Percentiles rank a stretch among this genome's conserved stretches.
These are phyloP conservation scores for Erucastrum elatum DNA, from an alignment of 345 rosid genomes.

Conservation along the genomic window DNA sequence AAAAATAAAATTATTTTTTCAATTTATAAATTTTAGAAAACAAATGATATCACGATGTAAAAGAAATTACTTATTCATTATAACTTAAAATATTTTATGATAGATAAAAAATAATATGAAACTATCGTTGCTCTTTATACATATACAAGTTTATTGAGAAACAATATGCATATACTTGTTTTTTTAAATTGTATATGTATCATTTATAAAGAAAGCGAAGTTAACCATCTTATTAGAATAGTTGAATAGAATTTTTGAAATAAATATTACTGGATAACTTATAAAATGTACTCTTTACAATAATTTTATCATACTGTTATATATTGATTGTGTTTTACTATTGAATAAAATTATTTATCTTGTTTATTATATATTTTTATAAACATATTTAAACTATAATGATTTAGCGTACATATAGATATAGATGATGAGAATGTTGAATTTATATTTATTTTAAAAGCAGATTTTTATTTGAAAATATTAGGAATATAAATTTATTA, in stretches of 20 bases:
- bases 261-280: too few species aligned
- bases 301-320: not conserved
- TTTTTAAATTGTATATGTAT: not conserved
- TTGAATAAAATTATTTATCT: not conserved
- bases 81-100: too few species aligned
- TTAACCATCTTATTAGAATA: not conserved
- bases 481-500: not conserved
- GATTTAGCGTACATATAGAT: not conserved
- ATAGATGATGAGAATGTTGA: not conserved
- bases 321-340: not conserved
- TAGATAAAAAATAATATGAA: too few species aligned
- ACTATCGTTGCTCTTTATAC: too few species aligned
- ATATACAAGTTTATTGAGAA: too few species aligned
- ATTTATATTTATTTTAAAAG: too few species aligned
- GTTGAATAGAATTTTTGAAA: not conserved
- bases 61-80: too few species aligned
- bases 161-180: too few species aligned
- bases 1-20: too few species aligned
- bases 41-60: too few species aligned
- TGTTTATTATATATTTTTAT: not conserved
- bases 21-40: too few species aligned
- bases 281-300: not conserved
- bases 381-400: not conserved
- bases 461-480: not conserved
- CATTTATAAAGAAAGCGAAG: not conserved